Evolutionary conservation across 768 basidiomycete species (phyloP).

Genomic region (Tylopilus sp.): DNA sequence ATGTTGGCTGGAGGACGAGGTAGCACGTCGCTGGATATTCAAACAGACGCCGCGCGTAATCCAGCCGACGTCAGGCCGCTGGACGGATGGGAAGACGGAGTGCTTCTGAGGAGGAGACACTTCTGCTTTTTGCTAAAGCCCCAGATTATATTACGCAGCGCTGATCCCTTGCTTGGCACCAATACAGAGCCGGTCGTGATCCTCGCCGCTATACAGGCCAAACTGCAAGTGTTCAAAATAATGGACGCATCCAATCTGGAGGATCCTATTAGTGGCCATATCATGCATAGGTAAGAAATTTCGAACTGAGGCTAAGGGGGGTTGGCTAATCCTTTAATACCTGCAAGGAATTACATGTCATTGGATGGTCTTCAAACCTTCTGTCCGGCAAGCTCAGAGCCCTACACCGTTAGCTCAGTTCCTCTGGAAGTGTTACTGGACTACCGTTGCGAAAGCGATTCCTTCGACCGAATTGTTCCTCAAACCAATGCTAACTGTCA

Average conservation of each 20-base stretch:
- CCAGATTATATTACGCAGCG: conserved; percentile 77
- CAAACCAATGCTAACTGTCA: conserved; percentile 82
- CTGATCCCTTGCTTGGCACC: conserved; percentile 35
- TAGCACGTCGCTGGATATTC: conserved; percentile 42
- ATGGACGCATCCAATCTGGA: conserved; percentile 75
- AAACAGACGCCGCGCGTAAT: conserved; percentile 27
- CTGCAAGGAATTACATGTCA: conserved; percentile 66
- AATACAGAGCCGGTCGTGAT: conserved; percentile 58
- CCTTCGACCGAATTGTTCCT: conserved; percentile 87
- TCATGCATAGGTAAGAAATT: conserved; percentile 71
- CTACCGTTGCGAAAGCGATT: conserved; percentile 71
- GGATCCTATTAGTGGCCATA: conserved; percentile 80
- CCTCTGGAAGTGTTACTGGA: conserved; percentile 93
- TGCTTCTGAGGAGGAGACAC: conserved; percentile 65
- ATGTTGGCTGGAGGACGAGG: conserved; percentile 55
- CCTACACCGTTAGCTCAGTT: conserved; percentile 53
- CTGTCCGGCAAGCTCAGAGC: conserved; percentile 52
- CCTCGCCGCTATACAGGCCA: conserved; percentile 75
- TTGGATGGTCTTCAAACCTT: conserved; percentile 86
- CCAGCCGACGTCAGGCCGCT: conserved; percentile 51
- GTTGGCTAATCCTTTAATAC: conserved; percentile 2
- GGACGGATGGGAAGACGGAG: conserved; percentile 69
- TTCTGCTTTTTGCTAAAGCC: conserved; percentile 89
- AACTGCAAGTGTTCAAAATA: conserved; percentile 73
- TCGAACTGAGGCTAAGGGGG: not conserved